Conservation (phyloP, 2,329 filamentous ascomycete genomes). For the Trichophyton mentagrophytes region DNA sequence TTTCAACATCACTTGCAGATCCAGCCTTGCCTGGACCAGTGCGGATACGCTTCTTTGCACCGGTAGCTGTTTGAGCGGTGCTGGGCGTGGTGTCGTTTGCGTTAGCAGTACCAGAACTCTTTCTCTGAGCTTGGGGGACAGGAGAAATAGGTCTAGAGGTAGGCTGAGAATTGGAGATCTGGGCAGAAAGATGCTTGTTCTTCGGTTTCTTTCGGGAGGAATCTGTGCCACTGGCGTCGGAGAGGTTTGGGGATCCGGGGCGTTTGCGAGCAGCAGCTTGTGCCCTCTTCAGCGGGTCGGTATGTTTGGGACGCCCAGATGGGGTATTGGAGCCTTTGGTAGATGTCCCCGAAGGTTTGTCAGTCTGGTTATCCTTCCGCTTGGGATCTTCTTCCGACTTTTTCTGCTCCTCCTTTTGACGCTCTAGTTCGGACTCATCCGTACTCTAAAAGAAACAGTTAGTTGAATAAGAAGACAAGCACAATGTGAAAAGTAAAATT, state of each 20-base stretch:
- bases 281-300: constrained; percentile 39
- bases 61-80: constrained; percentile 27
- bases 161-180: constrained; percentile 14
- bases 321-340: constrained; percentile 60
- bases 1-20: constrained; percentile 45
- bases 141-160: constrained; percentile 32
- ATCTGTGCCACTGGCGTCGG: constrained; percentile 85
- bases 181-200: constrained; percentile 45
- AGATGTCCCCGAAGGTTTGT: constrained; percentile 39
- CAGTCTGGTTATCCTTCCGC: constrained; percentile 39
- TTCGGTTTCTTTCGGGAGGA: constrained; percentile 68
- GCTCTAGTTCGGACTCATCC: constrained; percentile 53
- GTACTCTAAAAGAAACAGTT: constrained; percentile 35
- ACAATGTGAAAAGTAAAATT: constrained; percentile 10
- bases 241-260: constrained; percentile 71
- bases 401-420: constrained; percentile 46
- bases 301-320: constrained; percentile 44
- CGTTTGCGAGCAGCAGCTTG: constrained; percentile 56
- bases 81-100: constrained; percentile 3
- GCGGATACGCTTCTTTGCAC: constrained; percentile 40
- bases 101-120: constrained; percentile 4
- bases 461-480: constrained; percentile 1
- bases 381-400: constrained; percentile 47
- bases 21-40: constrained; percentile 26
- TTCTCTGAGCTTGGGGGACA: constrained; percentile 32